Evolutionary conservation across 352 stramenopile genomes (phyloP), one percentile per base, ranked within the genome.

Genomic region (Globisporangium cystogenes): DNA sequence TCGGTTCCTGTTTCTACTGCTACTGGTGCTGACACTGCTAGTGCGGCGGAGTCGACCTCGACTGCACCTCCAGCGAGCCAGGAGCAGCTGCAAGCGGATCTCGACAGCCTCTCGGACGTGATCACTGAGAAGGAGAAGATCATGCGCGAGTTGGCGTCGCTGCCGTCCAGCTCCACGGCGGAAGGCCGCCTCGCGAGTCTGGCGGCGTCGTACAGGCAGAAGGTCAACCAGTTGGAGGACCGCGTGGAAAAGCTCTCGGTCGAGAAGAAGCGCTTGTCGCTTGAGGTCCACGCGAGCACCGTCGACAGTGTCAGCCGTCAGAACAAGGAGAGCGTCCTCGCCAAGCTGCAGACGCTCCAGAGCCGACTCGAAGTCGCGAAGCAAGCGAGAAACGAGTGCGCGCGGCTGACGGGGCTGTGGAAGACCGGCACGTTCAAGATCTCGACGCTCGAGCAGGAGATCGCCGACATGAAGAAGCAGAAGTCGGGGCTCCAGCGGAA

Each of bases 111-210:
- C 6, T 68, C 68, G 49, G 59, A 80, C 40, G 67, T 75, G 26
- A 82, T 85, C 48, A 59, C 58, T 4, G 71, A 78, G 53, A 82
- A 78, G 45, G 72, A 82, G 40, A 75, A 66, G 54, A 80, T 85
- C 31, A 54, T 58, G 44, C 43, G 21, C 14, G 50, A 47, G 16
- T 36, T 85, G 7, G 44, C 48, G 20, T 57, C 65, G 12, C 46
- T 68, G 14, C 42, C 51, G 4, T 47, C 55, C 1, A 39, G 29
- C 7, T 46, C 51, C 11, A 40, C 45, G 1, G 33, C 53, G 0
- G 57, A 75, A 39, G 61, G 57, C 12, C 66, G 58, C 8, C 51
- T 85, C 36, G 58, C 70, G 7, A 57, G 61, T 2, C 50, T 85
- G n/a, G 44, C 61, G 11, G 55, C 51, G 29, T 57, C 64, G 24